These are phyloP conservation scores for Thielaviopsis euricoi DNA, from an alignment of 2,329 filamentous ascomycete genomes.

Conservation along the genomic window DNA sequence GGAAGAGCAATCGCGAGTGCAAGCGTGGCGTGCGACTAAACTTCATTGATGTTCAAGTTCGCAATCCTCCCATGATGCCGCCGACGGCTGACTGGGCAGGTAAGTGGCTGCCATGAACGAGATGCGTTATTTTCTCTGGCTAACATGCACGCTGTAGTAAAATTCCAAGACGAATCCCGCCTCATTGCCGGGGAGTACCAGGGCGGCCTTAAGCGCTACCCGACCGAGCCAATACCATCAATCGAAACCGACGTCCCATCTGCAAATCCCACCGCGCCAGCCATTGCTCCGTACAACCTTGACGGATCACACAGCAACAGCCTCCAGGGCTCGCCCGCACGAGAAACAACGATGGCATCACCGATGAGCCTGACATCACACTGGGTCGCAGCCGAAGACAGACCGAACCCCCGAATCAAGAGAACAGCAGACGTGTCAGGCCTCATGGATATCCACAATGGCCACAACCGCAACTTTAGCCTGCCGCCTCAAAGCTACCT, in stretches of 20 bases:
- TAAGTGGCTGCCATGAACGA: conserved; percentile 17
- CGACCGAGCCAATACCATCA: conserved; percentile 18
- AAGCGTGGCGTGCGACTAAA: conserved; percentile 77
- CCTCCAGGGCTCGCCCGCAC: conserved; percentile 6
- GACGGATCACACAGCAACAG: not conserved
- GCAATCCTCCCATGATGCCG: conserved; percentile 46
- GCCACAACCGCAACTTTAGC: not conserved
- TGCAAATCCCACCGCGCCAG: conserved; percentile 14
- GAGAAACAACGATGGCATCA: not conserved
- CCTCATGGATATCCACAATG: not conserved
- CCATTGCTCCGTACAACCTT: conserved; percentile 1
- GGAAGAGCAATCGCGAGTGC: conserved; percentile 72
- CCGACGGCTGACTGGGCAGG: conserved; percentile 49
- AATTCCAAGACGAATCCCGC: conserved; percentile 78
- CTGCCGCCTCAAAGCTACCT: conserved; percentile 1
- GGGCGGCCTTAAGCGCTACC: conserved; percentile 61
- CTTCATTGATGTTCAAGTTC: conserved; percentile 72
- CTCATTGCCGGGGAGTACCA: conserved; percentile 81
- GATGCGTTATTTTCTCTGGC: conserved; percentile 10
- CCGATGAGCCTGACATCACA: conserved; percentile 6
- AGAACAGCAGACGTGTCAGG: not conserved
- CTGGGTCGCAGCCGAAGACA: conserved; percentile 6
- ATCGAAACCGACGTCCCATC: conserved; percentile 18
- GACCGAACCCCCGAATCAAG: conserved; percentile 1
- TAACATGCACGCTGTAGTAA: conserved; percentile 29